Evolutionary conservation across 495 filamentous ascomycete species (phyloP).

Genomic region (Penicillium antarcticum): DNA sequence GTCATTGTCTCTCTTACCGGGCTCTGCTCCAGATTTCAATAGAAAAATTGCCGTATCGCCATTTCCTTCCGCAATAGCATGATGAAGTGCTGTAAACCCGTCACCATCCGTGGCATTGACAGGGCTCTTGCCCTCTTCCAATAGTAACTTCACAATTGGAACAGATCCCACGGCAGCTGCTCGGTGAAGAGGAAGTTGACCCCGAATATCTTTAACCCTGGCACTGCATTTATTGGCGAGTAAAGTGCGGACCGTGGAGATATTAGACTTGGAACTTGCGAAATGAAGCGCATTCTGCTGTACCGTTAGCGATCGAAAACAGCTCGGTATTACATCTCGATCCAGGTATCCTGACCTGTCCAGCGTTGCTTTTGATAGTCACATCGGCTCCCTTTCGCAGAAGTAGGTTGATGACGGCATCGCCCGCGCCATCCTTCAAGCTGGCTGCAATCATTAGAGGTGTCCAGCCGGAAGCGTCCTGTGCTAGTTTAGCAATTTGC

Average conservation of each 20-base stretch:
- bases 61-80: slow-evolving; percentile 90
- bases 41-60: slow-evolving; percentile 82
- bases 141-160: slow-evolving; percentile 76
- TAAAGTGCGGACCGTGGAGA: slow-evolving; percentile 78
- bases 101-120: slow-evolving; percentile 82
- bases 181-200: slow-evolving; percentile 83
- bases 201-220: slow-evolving; percentile 78
- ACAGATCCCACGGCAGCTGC: slow-evolving; percentile 86
- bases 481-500: background rate
- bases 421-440: slow-evolving; percentile 59
- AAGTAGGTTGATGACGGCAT: slow-evolving; percentile 62
- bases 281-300: slow-evolving; percentile 82
- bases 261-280: slow-evolving; percentile 80
- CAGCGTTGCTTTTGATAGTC: slow-evolving; percentile 66
- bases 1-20: slow-evolving; percentile 71
- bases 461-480: slow-evolving; percentile 95
- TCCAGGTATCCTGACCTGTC: slow-evolving; percentile 44
- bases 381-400: slow-evolving; percentile 80
- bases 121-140: slow-evolving; percentile 73
- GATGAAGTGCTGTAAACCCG: slow-evolving; percentile 85
- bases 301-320: background rate
- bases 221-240: slow-evolving; percentile 73
- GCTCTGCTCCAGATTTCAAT: slow-evolving; percentile 80
- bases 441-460: slow-evolving; percentile 90
- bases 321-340: background rate